Evolutionary conservation across 2,329 filamentous ascomycete species (phyloP).

Genomic region (Penicillium sp.): DNA sequence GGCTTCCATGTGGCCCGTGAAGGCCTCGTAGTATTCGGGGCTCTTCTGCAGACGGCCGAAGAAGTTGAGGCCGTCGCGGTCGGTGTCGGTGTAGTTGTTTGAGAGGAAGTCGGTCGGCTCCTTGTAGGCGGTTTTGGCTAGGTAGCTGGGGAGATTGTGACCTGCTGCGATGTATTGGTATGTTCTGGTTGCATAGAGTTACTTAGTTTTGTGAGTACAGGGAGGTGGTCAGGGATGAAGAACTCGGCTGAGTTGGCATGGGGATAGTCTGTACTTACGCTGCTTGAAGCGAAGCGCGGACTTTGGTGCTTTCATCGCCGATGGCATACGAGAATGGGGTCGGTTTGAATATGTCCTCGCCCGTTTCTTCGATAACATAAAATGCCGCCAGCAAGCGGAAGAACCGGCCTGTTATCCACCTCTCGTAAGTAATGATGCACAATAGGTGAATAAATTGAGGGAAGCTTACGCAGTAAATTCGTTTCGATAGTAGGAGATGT

Average conservation of each 20-base stretch:
- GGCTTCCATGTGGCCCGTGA: slow-evolving; percentile 44
- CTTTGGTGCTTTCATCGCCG: slow-evolving; percentile 37
- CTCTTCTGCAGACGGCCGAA: slow-evolving; percentile 39
- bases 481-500: slow-evolving; percentile 14
- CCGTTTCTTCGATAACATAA: slow-evolving; percentile 38
- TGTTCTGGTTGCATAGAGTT: slow-evolving; percentile 24
- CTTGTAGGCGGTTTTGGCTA: slow-evolving; percentile 39
- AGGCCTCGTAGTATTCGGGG: slow-evolving; percentile 35
- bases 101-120: slow-evolving; percentile 34
- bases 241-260: too few relatives aligned
- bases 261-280: slow-evolving; percentile 24
- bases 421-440: neutral
- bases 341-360: slow-evolving; percentile 35
- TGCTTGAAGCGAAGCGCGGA: slow-evolving; percentile 36
- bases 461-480: neutral
- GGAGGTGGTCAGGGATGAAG: neutral
- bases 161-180: slow-evolving; percentile 36
- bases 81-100: slow-evolving; percentile 31
- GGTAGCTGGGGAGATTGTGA: slow-evolving; percentile 39
- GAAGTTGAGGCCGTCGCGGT: slow-evolving; percentile 34
- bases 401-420: slow-evolving; percentile 28
- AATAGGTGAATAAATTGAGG: neutral
- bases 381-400: slow-evolving; percentile 38
- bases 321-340: slow-evolving; percentile 39
- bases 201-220: neutral